A percentile compares a stretch with the other conserved stretches of the same genome.
phyloP scores from a whole-genome alignment of 192 early-diverging fungal species.

The Coemansia erecta region DNA sequence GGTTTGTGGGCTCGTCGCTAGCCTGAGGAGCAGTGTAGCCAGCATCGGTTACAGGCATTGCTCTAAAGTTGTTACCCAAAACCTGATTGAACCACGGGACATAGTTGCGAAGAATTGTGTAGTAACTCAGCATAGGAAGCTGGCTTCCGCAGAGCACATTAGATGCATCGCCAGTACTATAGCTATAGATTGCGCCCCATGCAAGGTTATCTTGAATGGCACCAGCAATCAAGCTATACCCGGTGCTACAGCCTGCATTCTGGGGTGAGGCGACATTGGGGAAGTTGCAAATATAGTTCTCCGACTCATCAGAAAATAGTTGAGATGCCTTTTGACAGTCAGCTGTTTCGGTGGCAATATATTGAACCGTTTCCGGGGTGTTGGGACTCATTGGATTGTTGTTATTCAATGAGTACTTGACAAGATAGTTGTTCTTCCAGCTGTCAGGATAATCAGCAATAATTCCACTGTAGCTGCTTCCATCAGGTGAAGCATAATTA shows the following conservation, averaged over 20 bases:
- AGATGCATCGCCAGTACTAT: constrained; percentile 10
- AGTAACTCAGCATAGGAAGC: constrained; percentile 19
- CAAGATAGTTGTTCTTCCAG: not conserved
- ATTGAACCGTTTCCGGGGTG: not conserved
- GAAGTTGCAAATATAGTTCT: constrained; percentile 20
- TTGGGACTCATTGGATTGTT: not conserved
- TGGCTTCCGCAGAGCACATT: constrained; percentile 14
- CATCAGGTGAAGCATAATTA: not conserved
- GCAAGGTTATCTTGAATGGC: constrained; percentile 4
- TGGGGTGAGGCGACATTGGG: constrained; percentile 6
- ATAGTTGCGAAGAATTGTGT: constrained; percentile 31
- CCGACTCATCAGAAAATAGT: constrained; percentile 12
- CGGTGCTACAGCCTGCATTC: constrained; percentile 15
- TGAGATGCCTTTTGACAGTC: constrained; percentile 2
- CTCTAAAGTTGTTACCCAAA: not conserved
- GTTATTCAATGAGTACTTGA: not conserved
- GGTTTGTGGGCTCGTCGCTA: too few relatives aligned
- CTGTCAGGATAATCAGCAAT: not conserved
- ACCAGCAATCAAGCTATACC: constrained; percentile 20
- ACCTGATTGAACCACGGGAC: constrained; percentile 13
- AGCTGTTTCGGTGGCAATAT: not conserved
- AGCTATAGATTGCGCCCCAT: constrained; percentile 20
- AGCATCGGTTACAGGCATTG: not conserved
- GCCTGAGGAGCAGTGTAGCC: not conserved
- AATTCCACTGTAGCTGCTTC: not conserved